Base-by-base conservation (phyloP, 2,329 filamentous ascomycete genomes). In the Trichoderma pleuroti region DNA sequence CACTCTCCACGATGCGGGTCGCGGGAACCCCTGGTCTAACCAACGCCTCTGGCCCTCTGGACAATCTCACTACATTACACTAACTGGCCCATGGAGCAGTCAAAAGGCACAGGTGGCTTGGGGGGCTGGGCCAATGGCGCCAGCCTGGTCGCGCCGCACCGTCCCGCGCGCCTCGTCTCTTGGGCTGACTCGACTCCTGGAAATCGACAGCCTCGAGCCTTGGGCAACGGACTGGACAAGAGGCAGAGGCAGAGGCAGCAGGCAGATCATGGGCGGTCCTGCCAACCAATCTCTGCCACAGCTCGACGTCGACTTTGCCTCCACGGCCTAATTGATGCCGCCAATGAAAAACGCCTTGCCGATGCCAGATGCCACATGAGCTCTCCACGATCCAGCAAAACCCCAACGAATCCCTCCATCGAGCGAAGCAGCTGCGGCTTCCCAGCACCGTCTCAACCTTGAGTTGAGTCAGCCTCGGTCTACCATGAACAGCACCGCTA, bases 161-260 rank as follows among this genome's bases (percentile, higher is more conserved):
- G 70, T 68, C 60, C 70, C 70, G 70, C 70, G 64, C 70, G 70
- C 70, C 63, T 71, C 66, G 32, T 69, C 39, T 69, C 39, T 56
- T 36, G 34, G 36, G 34, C 49, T 56, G 32, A 62, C 54, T 24
- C 21, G 21, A 52, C 39, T 54, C 28, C n/a, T 34, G 42, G 30
- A 34, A 24, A 21, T 30, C 30, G 28, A 24, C 9, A 46, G 36
- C 56, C 65, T n/a, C 59, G 30, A 49, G 34, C 36, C 36, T 26
- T 56, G 32, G 30, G 24, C 11, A 30, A 24, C 18, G 1, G 46
- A 59, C 32, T 57, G 52, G 21, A 57, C 24, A 16, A 62, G 59
- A 46, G 3, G 3, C 5, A 5, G 26, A 28, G 54, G 30, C 8
- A 46, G 52, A 59, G 26, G 36, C 36, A 59, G 6, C 52, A 52